Conservation (phyloP, 2,329 filamentous ascomycete species). For the Trichoderma koningii region DNA sequence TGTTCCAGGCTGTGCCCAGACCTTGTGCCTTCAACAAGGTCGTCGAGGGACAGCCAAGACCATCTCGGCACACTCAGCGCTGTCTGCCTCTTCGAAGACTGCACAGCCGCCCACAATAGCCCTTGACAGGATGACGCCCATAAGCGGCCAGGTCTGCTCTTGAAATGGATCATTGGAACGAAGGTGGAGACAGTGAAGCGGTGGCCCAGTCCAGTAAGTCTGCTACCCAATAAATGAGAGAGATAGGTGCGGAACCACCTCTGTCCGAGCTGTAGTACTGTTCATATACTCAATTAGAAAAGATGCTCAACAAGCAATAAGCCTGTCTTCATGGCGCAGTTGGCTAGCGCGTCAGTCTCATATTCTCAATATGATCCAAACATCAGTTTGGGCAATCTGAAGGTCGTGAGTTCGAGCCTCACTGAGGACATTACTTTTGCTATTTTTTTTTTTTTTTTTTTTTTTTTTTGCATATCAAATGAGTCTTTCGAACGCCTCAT, state of each 20-base stretch:
- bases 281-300: not conserved
- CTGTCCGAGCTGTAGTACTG: not conserved
- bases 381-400: constrained; percentile 39
- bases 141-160: too few species aligned
- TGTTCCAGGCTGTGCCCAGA: not conserved
- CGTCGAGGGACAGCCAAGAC: not conserved
- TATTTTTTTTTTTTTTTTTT: not conserved
- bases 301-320: not conserved
- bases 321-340: constrained; percentile 35
- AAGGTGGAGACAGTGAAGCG: too few species aligned
- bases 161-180: too few species aligned
- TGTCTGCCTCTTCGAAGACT: not conserved
- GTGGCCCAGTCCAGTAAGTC: too few species aligned
- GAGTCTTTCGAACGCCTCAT: not conserved
- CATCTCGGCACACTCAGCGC: not conserved
- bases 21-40: not conserved
- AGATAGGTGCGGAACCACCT: too few species aligned
- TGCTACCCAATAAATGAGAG: too few species aligned
- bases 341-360: constrained; percentile 36
- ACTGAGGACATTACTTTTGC: constrained; percentile 42
- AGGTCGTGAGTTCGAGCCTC: constrained; percentile 55
- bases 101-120: not conserved
- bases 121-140: not conserved
- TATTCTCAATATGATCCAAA: constrained; percentile 34
- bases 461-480: not conserved